Conservation (phyloP, 1,284 basidiomycete species). For the Lentinula novae-zelandiae region DNA sequence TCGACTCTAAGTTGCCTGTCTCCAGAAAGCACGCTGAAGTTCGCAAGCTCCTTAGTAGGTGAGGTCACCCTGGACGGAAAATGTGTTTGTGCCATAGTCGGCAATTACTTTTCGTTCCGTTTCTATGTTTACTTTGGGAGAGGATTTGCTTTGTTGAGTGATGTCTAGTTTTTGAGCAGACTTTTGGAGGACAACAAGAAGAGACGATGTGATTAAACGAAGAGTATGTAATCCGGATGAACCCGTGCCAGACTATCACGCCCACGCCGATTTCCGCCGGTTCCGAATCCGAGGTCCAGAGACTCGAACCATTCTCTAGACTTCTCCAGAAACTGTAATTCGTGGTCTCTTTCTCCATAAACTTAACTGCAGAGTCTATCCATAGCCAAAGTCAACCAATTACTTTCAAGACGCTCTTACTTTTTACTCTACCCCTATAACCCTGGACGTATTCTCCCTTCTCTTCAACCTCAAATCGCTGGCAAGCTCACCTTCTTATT, state of each 20-base stretch:
- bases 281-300: too few species aligned
- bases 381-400: too few species aligned
- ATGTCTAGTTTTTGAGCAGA: not conserved
- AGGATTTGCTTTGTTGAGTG: not conserved
- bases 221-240: not conserved
- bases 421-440: too few species aligned
- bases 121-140: too few species aligned
- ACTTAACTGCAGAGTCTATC: too few species aligned
- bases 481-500: too few species aligned
- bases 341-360: too few species aligned
- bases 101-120: not conserved
- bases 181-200: not conserved
- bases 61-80: slow-evolving; percentile 33
- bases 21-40: slow-evolving; percentile 17
- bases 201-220: not conserved
- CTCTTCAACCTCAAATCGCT: too few species aligned
- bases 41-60: slow-evolving; percentile 26
- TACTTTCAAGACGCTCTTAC: too few species aligned
- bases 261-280: not conserved
- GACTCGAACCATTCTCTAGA: too few species aligned
- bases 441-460: too few species aligned
- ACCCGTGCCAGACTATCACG: not conserved
- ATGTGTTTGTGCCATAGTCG: slow-evolving; percentile 41
- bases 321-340: too few species aligned
- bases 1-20: slow-evolving; percentile 53